phyloP scores from a whole-genome alignment of 257 asterid species.

The Gentiana macrophylla region DNA sequence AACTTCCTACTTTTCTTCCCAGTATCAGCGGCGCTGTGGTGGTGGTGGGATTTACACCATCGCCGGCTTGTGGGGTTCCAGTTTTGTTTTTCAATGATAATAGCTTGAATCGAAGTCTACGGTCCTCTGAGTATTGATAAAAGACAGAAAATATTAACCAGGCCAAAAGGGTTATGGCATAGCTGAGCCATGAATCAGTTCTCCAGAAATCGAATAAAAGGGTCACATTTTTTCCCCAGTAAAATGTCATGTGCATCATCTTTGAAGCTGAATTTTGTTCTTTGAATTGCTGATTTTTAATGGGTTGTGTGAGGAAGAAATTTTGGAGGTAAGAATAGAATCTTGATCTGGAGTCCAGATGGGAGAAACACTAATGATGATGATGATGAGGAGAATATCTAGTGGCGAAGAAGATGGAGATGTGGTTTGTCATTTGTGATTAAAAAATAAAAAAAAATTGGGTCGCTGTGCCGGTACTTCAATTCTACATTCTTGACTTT shows the following conservation, averaged over 20 bases:
- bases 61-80: conserved; percentile 8
- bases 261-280: conserved; percentile 6
- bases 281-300: background rate
- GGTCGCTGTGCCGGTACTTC: too few species aligned
- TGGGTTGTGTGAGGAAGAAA: background rate
- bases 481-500: too few species aligned
- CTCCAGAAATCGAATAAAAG: conserved; percentile 84
- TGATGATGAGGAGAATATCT: too few species aligned
- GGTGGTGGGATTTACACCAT: conserved; percentile 4
- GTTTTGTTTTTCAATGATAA: conserved; percentile 7
- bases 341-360: too few species aligned
- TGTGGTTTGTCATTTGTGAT: too few species aligned
- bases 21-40: conserved; percentile 38
- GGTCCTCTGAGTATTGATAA: conserved; percentile 84
- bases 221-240: conserved; percentile 77
- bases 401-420: too few species aligned
- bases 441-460: too few species aligned
- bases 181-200: conserved; percentile 70
- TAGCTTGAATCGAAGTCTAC: conserved; percentile 54
- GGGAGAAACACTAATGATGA: too few species aligned
- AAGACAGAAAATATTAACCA: conserved; percentile 46
- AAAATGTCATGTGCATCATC: conserved; percentile 99
- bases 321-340: background rate
- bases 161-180: conserved; percentile 52
- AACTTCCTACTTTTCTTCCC: conserved; percentile 8